Conservation (phyloP, 73 alveolate species). For the Blepharisma japonicum region DNA sequence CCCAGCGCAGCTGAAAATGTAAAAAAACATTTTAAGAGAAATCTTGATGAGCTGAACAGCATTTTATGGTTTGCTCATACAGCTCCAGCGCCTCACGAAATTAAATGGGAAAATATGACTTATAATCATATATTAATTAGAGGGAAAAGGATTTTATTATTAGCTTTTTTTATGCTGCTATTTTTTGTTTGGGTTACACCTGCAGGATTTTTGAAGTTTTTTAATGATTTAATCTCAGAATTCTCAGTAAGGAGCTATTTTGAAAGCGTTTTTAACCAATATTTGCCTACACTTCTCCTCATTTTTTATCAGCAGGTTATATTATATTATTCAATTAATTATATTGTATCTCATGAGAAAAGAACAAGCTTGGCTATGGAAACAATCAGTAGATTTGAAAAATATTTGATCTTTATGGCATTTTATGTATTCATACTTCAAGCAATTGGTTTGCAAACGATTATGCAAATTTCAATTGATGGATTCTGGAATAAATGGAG, state of each 20-base stretch:
- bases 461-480: background rate
- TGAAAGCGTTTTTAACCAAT: background rate
- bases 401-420: slow-evolving; percentile 6
- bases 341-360: background rate
- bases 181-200: slow-evolving; percentile 18
- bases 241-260: background rate
- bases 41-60: background rate
- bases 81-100: slow-evolving; percentile 25
- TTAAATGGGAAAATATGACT: slow-evolving; percentile 25
- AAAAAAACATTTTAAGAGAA: background rate
- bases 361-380: background rate
- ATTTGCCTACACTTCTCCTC: background rate
- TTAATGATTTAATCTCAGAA: background rate
- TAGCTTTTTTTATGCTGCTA: background rate
- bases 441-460: background rate
- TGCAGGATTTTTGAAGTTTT: slow-evolving; percentile 1
- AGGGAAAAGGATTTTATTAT: background rate
- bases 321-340: background rate
- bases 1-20: background rate
- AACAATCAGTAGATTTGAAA: background rate
- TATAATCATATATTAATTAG: background rate
- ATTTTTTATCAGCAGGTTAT: slow-evolving; percentile 20
- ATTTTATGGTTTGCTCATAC: background rate
- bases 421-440: background rate
- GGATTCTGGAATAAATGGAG: background rate